Base-by-base conservation (phyloP, 768 basidiomycete species). In the Phlebiopsis gigantea region DNA sequence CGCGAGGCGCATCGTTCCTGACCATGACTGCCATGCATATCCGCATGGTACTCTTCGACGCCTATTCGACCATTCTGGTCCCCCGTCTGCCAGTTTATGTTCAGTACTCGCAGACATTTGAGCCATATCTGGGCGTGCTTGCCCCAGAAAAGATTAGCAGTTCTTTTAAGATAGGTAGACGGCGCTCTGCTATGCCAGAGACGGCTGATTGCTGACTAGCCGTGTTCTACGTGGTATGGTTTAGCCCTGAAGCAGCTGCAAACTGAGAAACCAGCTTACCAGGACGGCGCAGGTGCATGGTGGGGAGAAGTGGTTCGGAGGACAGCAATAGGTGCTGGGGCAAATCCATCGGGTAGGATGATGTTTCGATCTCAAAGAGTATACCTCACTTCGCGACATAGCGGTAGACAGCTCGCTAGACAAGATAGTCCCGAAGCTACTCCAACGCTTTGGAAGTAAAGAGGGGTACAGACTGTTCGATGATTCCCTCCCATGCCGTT, bases 281-380 rank as follows among this genome's bases (percentile, higher is more conserved):
- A 69, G 47, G 69, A 74, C 15, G 84, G 84, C 47, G 76, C 77
- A 46, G 67, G 77, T 29, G 68, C 65, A 2, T 92, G 88, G 89
- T 93, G 90, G 90, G 68, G 73, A n/a, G 84, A 88, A 59, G 88
- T 93, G 39, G 84, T 93, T 59, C 75, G 74, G 56, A 72, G 80
- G 56, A 92, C 90, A 34, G 90, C 89, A 17, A 68, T 89, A 2
- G 88, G 83, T 3, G 88, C 90, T 43, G 88, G 88, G 0, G 90
- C 84, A 2, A 74, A 86, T 69, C 66, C 78, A 47, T 66, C 72
- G 63, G 78, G 86, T 84, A 58, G 59, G 73, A 64, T 22, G 44
- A 29, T 41, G 19, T 53, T n/a, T 9, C 46, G 26, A 29, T 31
- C 24, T 34, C 41, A n/a, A 12, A 43, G 17, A 21, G 4, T 2